Base-by-base conservation (phyloP, 1,139 yeast species). In the Wickerhamomyces sp. region DNA sequence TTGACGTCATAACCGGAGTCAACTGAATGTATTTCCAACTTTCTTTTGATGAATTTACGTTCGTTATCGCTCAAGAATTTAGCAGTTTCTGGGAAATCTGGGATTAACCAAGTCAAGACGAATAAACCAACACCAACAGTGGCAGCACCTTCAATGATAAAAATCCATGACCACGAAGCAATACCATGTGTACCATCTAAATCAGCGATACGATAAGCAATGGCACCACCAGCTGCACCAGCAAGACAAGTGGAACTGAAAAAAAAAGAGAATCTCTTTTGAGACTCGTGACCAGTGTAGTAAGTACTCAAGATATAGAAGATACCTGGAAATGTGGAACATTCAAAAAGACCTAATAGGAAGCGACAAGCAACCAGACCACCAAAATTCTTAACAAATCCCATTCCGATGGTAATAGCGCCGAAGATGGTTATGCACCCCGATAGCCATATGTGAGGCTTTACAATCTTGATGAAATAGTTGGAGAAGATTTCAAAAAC, bases 171-270 rank as follows among this genome's bases (percentile, higher is more conserved):
- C 84, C 84, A 78, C 17, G 78, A 66, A 6, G 79, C 67, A 32
- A 68, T 51, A 7, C 81, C 81, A 36, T 66, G 68, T 13, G 51
- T 59, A 13, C 78, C 78, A 47, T 71, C 65, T 45, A 79, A 58
- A 40, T 69, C 74, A 54, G 73, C 61, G 38, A 78, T 72, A 40
- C 80, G 81, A 38, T 74, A 77, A 21, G 86, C 86, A 8, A 31
- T 37, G 21, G 87, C 76, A 42, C 95, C 94, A 41, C 88, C 84
- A 61, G 85, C 84, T 4, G 90, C 95, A 56, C 92, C 89, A 20
- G 90, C 84, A 26, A 70, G 48, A 37, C 72, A 67, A 9, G 75
- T 69, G 36, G 68, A 65, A 28, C 67, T 58, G 46, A 68, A 68
- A 35, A 70, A 63, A 44, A 61, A 62, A 6, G 72, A 42, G 41